Evolutionary conservation across 306 rosid species (phyloP).

Genomic region (Chamaecrista fasciculata): DNA sequence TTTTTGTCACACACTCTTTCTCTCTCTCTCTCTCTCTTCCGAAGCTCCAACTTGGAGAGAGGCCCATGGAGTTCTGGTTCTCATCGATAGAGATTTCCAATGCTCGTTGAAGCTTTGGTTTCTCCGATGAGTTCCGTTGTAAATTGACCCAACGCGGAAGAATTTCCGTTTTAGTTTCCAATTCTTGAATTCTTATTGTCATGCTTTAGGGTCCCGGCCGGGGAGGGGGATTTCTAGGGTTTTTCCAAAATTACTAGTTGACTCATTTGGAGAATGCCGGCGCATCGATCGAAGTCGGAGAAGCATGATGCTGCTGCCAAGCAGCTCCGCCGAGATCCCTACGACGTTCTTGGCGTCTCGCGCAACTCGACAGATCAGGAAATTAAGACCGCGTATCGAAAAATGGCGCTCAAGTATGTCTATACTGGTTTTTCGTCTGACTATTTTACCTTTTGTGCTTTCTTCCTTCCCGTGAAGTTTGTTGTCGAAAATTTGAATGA

Average conservation of each 20-base stretch:
- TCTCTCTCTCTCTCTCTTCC: conserved; percentile 30
- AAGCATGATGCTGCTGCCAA: conserved; percentile 60
- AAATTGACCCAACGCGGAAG: conserved; percentile 8
- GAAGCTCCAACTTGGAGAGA: conserved; percentile 43
- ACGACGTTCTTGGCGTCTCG: conserved; percentile 92
- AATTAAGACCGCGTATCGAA: conserved; percentile 88
- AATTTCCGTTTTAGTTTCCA: conserved; percentile 18
- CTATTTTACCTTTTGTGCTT: not conserved
- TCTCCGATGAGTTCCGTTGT: not conserved
- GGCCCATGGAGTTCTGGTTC: conserved; percentile 50
- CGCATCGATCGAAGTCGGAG: conserved; percentile 75
- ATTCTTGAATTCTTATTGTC: conserved; percentile 28
- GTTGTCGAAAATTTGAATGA: not conserved
- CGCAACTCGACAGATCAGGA: conserved; percentile 88
- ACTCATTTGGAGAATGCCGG: conserved; percentile 57
- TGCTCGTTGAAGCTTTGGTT: conserved; percentile 11
- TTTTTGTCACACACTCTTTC: conserved; percentile 36
- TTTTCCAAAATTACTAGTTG: conserved; percentile 26
- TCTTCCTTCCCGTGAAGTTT: not conserved
- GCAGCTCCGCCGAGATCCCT: conserved; percentile 86
- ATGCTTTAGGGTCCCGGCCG: not conserved
- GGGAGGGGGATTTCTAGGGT: conserved; percentile 44
- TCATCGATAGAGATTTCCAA: conserved; percentile 32
- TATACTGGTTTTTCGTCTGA: not conserved
- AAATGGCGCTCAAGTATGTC: conserved; percentile 94